Percentiles rank a stretch among this genome's conserved stretches.
phyloP scores from a whole-genome alignment of 805 yeast species.

The Naumovozyma baii region DNA sequence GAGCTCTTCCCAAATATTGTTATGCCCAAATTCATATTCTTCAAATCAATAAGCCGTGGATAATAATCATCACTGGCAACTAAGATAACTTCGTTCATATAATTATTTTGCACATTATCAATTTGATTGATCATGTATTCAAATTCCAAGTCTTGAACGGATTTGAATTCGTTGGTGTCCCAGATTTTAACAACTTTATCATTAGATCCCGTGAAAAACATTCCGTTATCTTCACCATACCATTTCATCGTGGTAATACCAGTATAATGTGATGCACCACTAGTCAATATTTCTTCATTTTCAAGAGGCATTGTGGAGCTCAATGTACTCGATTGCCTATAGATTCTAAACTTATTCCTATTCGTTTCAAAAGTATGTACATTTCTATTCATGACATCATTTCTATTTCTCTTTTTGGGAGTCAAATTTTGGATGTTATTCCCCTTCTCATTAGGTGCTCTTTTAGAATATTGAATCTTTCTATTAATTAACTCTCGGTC shows the following conservation, averaged over 20 bases:
- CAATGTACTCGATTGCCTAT: conserved; percentile 9
- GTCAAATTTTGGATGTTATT: neutral
- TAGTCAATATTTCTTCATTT: neutral
- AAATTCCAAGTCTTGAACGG: conserved; percentile 57
- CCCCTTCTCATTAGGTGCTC: neutral
- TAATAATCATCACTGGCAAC: conserved; percentile 63
- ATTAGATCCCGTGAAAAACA: conserved; percentile 75
- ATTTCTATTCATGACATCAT: conserved; percentile 1
- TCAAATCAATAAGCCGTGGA: conserved; percentile 60
- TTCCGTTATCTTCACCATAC: conserved; percentile 86
- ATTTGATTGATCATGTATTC: conserved; percentile 56
- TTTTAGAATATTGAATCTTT: conserved; percentile 16
- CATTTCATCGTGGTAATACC: conserved; percentile 70
- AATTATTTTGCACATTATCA: conserved; percentile 29
- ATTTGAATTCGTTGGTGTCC: conserved; percentile 62
- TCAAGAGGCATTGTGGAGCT: neutral
- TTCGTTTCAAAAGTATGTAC: conserved; percentile 18
- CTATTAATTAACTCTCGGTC: conserved; percentile 21
- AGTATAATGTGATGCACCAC: conserved; percentile 43
- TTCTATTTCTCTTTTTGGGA: neutral
- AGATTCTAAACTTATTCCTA: conserved; percentile 15
- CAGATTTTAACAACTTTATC: conserved; percentile 70
- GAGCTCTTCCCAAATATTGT: conserved; percentile 56
- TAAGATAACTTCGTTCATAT: conserved; percentile 43
- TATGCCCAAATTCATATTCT: conserved; percentile 66